Evolutionary conservation across 2,329 filamentous ascomycete genomes (phyloP).

Genomic region (Bipolaris oryzae): DNA sequence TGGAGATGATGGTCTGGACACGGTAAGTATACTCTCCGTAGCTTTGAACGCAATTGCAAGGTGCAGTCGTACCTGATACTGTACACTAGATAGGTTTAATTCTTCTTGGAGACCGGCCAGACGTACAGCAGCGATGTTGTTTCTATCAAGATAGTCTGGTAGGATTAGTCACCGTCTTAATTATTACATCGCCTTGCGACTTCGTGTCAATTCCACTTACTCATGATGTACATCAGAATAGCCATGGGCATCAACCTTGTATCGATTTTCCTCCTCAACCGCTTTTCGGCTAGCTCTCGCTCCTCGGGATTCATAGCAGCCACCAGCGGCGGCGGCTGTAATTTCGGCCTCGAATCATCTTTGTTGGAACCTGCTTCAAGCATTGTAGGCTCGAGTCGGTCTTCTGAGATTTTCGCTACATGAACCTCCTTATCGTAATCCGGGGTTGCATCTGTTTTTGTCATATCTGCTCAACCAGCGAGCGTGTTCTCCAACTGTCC

Average conservation of each 20-base stretch:
- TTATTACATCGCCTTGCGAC: neutral
- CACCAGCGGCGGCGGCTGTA: slow-evolving; percentile 43
- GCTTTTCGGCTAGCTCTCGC: slow-evolving; percentile 60
- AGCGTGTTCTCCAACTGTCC: neutral
- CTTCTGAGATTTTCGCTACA: slow-evolving; percentile 34
- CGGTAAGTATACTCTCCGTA: neutral
- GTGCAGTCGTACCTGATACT: slow-evolving; percentile 65
- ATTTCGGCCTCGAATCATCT: slow-evolving; percentile 22
- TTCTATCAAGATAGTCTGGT: slow-evolving; percentile 55
- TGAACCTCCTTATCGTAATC: slow-evolving; percentile 29
- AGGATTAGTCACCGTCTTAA: neutral
- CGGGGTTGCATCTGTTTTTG: slow-evolving; percentile 23
- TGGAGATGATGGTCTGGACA: slow-evolving; percentile 49
- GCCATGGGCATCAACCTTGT: slow-evolving; percentile 70
- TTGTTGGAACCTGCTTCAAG: slow-evolving; percentile 23
- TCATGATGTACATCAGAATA: slow-evolving; percentile 77
- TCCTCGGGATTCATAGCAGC: slow-evolving; percentile 58
- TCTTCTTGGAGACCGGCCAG: slow-evolving; percentile 67
- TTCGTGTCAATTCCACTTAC: slow-evolving; percentile 59
- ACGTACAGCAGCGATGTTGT: slow-evolving; percentile 71
- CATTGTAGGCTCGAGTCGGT: slow-evolving; percentile 8
- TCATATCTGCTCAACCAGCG: slow-evolving; percentile 20
- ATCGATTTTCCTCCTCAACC: slow-evolving; percentile 73
- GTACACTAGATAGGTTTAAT: slow-evolving; percentile 59
- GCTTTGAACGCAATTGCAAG: no score